Evolutionary conservation across 176 grass and related monocot species (phyloP).

Genomic region (Triticum monococcum): DNA sequence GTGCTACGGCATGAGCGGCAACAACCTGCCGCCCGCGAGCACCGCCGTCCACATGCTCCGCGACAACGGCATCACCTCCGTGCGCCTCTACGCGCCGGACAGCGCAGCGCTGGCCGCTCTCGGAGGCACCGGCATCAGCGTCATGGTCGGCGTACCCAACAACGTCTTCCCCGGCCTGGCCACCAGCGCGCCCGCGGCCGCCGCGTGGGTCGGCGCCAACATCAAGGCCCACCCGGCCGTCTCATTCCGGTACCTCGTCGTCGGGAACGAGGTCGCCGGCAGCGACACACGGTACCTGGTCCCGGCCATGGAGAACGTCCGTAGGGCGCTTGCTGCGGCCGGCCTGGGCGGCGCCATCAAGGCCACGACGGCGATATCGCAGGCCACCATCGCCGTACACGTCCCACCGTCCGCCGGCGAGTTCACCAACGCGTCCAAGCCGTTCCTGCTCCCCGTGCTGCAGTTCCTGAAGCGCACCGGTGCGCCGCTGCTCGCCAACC

Average conservation of each 20-base stretch:
- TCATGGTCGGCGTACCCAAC: background rate
- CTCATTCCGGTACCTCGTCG: conserved; percentile 33
- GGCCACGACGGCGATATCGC: conserved; percentile 52
- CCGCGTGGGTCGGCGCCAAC: conserved; percentile 16
- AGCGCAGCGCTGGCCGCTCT: too few relatives aligned
- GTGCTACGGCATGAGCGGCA: conserved; percentile 33
- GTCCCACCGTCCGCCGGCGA: conserved; percentile 51
- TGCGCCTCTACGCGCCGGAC: too few relatives aligned
- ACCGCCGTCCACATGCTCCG: background rate
- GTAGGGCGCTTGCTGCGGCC: conserved; percentile 8
- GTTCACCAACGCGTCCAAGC: conserved; percentile 21
- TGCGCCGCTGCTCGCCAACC: conserved; percentile 53
- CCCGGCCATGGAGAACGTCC: conserved; percentile 36
- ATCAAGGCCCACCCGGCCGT: conserved; percentile 30
- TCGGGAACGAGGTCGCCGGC: conserved; percentile 42
- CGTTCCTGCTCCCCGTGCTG: conserved; percentile 41
- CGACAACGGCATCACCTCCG: too few relatives aligned
- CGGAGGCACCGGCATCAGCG: too few relatives aligned
- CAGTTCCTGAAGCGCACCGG: conserved; percentile 44
- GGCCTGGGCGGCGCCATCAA: conserved; percentile 24
- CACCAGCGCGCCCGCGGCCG: background rate
- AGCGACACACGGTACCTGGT: too few relatives aligned
- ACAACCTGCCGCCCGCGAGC: background rate
- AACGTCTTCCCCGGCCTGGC: background rate
- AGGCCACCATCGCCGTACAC: conserved; percentile 41